These are phyloP conservation scores for Hemisphaericaspora lyxosophila DNA, from an alignment of 1,139 yeast genomes.

Conservation along the genomic window DNA sequence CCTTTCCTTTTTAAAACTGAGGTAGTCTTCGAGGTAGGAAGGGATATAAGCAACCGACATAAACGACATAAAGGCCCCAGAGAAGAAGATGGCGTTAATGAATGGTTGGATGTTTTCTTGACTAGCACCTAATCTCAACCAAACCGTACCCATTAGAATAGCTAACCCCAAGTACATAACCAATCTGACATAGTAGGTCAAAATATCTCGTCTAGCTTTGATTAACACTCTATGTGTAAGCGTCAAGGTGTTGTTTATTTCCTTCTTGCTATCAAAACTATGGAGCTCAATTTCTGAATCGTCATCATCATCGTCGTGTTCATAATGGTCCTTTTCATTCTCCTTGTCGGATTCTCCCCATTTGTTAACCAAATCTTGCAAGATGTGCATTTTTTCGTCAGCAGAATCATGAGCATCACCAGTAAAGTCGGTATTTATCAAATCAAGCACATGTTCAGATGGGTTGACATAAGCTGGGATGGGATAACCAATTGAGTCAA, in stretches of 20 bases:
- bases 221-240: constrained; percentile 24
- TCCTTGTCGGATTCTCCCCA: constrained; percentile 6
- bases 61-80: constrained; percentile 45
- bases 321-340: neutral
- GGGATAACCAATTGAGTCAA: constrained; percentile 17
- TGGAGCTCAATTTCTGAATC: neutral
- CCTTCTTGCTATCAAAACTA: constrained; percentile 4
- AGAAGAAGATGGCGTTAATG: constrained; percentile 40
- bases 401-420: constrained; percentile 5
- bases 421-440: constrained; percentile 32
- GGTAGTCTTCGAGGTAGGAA: constrained; percentile 36
- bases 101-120: constrained; percentile 37
- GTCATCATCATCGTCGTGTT: neutral
- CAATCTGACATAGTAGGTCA: constrained; percentile 37
- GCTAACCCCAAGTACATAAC: constrained; percentile 41
- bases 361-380: constrained; percentile 9
- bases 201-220: constrained; percentile 33
- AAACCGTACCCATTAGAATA: constrained; percentile 42
- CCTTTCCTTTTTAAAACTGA: constrained; percentile 29
- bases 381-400: constrained; percentile 5
- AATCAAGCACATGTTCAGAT: constrained; percentile 35
- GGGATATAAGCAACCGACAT: constrained; percentile 47
- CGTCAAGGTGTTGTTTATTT: constrained; percentile 13
- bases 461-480: constrained; percentile 23
- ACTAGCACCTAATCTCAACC: constrained; percentile 30